phyloP scores from a whole-genome alignment of 2,329 filamentous ascomycete species.

The Leptosphaerulina australis region DNA sequence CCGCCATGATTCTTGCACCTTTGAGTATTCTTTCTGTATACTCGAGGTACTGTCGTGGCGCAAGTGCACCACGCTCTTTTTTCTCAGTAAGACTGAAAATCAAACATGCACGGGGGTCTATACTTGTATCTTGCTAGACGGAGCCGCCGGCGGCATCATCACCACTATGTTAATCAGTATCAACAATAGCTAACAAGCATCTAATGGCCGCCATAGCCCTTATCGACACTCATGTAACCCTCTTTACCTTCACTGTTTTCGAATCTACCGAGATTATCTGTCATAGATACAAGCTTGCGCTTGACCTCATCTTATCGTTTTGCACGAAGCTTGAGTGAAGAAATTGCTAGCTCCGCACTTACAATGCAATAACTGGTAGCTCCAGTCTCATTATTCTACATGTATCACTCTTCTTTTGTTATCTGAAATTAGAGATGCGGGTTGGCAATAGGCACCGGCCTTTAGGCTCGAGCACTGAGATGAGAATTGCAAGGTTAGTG shows the following conservation, averaged over 20 bases:
- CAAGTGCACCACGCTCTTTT: neutral
- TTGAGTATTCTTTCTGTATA: constrained; percentile 68
- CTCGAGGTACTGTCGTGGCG: constrained; percentile 63
- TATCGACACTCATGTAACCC: constrained; percentile 55
- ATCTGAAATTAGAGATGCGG: constrained; percentile 55
- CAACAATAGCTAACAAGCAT: constrained; percentile 57
- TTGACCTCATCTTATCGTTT: constrained; percentile 65
- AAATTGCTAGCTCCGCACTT: constrained; percentile 58
- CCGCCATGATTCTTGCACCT: constrained; percentile 65
- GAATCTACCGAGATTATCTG: no score
- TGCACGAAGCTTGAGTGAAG: constrained; percentile 65
- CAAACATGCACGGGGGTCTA: constrained; percentile 21
- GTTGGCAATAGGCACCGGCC: constrained; percentile 56
- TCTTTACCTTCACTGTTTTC: constrained; percentile 61
- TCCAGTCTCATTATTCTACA: constrained; percentile 54
- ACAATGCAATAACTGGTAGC: constrained; percentile 64
- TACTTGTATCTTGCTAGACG: constrained; percentile 32
- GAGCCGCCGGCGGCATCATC: constrained; percentile 40
- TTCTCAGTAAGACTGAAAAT: neutral
- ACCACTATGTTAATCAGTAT: constrained; percentile 56
- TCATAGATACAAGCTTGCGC: constrained; percentile 52
- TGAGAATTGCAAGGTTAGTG: constrained; percentile 61
- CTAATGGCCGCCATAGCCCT: constrained; percentile 59
- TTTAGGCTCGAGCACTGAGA: constrained; percentile 58
- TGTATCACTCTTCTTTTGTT: constrained; percentile 60